Evolutionary conservation across 768 basidiomycete genomes (phyloP), one percentile per base, ranked within the genome.

Genomic region (Hygrophoropsis aurantiaca): DNA sequence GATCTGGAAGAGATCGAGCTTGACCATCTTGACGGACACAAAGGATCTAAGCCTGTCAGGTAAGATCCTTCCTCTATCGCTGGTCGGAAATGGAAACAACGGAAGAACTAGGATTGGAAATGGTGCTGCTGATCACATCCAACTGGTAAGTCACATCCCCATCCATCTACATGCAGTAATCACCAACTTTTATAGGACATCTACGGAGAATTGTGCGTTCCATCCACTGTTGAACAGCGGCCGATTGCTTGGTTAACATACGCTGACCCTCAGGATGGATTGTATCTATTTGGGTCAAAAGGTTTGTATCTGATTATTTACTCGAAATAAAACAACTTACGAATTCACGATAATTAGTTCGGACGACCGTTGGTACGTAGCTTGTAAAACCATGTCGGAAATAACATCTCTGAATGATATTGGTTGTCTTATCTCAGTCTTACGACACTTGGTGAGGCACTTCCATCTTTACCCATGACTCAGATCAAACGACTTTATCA

Each of bases 281-380:
- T 93, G 88, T 81, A 90, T 98, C 52, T 97, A 98, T 64, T 80
- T 97, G 18, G 86, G 91, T 4, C 94, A 97, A 67, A 97, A 97
- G 80, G 87, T 84, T 32, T 15, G 70, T n/a, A 38, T 6, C 15
- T 8, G 9, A 40, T 43, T 40, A 18, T 6, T 27, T 13, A n/a
- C 2, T 5, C 20, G n/a, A n/a, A n/a, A 25, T 6, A 36, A 4
- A 18, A 8, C 11, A 19, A 13, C 49, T 27, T n/a, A 45, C 37
- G 18, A 42, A 25, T 13, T 19, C 16, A 8, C 37, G 26, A 5
- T 27, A 33, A 5, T 38, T 52, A 88, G 87, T 89, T 82, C 49
- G 88, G 88, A 11, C 83, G 81, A 60, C 88, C 88, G 24, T 62
- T 91, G 64, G 87, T 85, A 63, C 52, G 82, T 71, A 11, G 9